Conservation (phyloP, 768 basidiomycete genomes). For the Tricholomella constricta region DNA sequence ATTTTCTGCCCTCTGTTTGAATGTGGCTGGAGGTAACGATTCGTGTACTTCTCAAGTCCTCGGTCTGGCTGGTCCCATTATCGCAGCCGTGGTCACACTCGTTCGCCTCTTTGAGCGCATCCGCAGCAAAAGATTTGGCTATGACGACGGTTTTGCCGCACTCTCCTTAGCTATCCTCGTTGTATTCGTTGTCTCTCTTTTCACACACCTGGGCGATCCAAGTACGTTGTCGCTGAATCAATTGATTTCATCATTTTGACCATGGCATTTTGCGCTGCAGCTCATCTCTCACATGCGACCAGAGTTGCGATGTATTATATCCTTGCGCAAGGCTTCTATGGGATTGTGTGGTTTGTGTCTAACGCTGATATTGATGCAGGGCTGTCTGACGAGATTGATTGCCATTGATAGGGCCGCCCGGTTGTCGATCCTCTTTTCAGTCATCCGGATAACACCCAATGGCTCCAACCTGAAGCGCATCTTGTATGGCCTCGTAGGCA, state of each 20-base stretch:
- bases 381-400: too few relatives aligned
- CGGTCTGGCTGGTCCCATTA: conserved; percentile 6
- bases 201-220: conserved; percentile 23
- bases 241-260: too few relatives aligned
- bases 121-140: conserved; percentile 18
- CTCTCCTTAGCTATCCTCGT: conserved; percentile 19
- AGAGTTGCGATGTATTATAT: conserved; percentile 21
- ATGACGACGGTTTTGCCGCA: conserved; percentile 25
- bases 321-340: conserved; percentile 21
- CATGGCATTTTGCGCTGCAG: too few relatives aligned
- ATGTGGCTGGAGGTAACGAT: not conserved
- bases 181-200: conserved; percentile 20
- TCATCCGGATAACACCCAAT: conserved; percentile 40
- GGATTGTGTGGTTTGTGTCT: conserved; percentile 25
- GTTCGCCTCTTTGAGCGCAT: conserved; percentile 19
- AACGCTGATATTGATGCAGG: too few relatives aligned
- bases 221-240: conserved; percentile 11
- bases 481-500: conserved; percentile 25
- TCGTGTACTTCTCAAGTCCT: not conserved
- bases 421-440: conserved; percentile 42
- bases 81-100: conserved; percentile 20
- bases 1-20: not conserved
- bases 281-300: conserved; percentile 10
- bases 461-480: conserved; percentile 14
- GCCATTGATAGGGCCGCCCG: conserved; percentile 38